Percentiles rank a stretch among this genome's conserved stretches.
Evolutionary conservation across 768 basidiomycete species (phyloP).

Genomic region (Lenzites betulinus): DNA sequence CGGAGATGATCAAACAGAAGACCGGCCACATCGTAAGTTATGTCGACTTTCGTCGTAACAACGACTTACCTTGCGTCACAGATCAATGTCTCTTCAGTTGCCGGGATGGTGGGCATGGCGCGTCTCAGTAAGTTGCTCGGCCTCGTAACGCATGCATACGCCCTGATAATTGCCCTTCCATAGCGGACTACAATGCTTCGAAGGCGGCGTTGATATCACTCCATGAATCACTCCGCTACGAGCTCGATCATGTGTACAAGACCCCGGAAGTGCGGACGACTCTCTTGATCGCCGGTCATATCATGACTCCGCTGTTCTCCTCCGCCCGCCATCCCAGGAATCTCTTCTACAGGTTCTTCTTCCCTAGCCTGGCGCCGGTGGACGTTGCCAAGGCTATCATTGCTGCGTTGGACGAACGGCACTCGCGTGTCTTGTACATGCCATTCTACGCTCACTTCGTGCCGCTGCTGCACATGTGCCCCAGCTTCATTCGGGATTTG

Average conservation of each 20-base stretch:
- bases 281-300: conserved; percentile 78
- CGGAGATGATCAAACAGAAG: conserved; percentile 76
- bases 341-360: conserved; percentile 66
- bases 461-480: conserved; percentile 57
- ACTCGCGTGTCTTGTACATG: conserved; percentile 67
- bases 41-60: not conserved
- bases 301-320: conserved; percentile 79
- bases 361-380: conserved; percentile 73
- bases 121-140: conserved; percentile 70
- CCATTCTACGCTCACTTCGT: conserved; percentile 73
- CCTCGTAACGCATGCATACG: not conserved
- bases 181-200: conserved; percentile 89
- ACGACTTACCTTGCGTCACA: conserved; percentile 31
- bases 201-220: conserved; percentile 87
- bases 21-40: conserved; percentile 81
- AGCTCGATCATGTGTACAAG: conserved; percentile 81
- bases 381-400: conserved; percentile 82
- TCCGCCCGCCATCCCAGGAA: conserved; percentile 51
- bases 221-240: conserved; percentile 84
- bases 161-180: not conserved
- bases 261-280: conserved; percentile 85
- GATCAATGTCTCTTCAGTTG: conserved; percentile 78
- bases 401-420: conserved; percentile 75
- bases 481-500: conserved; percentile 75
- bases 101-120: conserved; percentile 70